Conservation (phyloP, 2,329 filamentous ascomycete genomes). For the Cercospora sesami region DNA sequence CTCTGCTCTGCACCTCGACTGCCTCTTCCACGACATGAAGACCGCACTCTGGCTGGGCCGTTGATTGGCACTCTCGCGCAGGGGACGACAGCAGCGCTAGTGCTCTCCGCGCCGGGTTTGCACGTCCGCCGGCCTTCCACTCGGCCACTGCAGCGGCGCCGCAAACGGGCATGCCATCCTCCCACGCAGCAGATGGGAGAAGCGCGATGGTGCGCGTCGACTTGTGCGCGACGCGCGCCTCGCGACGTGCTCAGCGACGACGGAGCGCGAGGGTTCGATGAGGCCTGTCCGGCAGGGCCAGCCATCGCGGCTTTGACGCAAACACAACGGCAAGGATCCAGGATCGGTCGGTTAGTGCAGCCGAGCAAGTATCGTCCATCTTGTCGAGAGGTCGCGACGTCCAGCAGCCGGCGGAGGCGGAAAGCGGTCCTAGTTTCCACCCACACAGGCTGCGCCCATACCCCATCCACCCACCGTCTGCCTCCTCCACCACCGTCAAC, state of each 20-base stretch:
- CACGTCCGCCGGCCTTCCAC: constrained; percentile 2
- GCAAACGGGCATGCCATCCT: background rate
- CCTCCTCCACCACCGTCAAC: background rate
- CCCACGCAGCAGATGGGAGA: background rate
- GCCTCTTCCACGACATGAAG: background rate
- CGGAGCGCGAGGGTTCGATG: background rate
- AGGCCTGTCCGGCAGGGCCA: background rate
- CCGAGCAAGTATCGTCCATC: background rate
- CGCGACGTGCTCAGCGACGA: background rate
- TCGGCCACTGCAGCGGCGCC: background rate
- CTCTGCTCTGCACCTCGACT: background rate
- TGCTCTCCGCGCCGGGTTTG: constrained; percentile 1
- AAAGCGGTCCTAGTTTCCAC: background rate
- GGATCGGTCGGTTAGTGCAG: background rate
- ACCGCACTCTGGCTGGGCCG: background rate
- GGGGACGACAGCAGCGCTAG: constrained; percentile 2
- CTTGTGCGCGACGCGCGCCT: too few species aligned
- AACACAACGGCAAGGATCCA: background rate
- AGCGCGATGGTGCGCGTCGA: background rate
- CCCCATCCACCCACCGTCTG: background rate
- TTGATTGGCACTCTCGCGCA: background rate
- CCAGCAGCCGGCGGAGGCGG: background rate
- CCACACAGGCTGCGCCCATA: background rate
- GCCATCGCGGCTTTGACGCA: background rate
- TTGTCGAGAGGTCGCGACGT: background rate